Conservation (phyloP, 768 basidiomycete species). For the Hygrophoropsis aurantiaca region DNA sequence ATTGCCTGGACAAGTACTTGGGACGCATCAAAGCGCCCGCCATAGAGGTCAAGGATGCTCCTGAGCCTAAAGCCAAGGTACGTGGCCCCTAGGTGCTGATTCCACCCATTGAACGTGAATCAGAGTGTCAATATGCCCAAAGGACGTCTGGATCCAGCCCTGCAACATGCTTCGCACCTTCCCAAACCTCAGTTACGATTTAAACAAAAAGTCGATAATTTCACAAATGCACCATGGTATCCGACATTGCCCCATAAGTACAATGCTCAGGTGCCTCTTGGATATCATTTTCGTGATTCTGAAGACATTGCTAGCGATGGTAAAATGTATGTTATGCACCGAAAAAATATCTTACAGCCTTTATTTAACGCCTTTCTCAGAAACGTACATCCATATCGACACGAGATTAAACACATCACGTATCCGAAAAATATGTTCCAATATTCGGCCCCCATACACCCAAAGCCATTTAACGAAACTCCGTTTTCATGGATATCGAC, state of each 20-base stretch:
- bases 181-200: constrained; percentile 84
- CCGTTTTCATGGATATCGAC: constrained; percentile 75
- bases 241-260: constrained; percentile 75
- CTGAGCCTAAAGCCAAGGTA: constrained; percentile 33
- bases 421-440: constrained; percentile 73
- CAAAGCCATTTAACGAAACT: constrained; percentile 61
- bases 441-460: constrained; percentile 47
- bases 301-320: constrained; percentile 24
- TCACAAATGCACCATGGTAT: constrained; percentile 56
- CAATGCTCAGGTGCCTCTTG: constrained; percentile 82
- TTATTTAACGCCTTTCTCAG: too few species aligned
- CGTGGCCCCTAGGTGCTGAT: constrained; percentile 2
- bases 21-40: constrained; percentile 69
- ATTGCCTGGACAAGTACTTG: constrained; percentile 73
- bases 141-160: constrained; percentile 53
- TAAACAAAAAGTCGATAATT: constrained; percentile 57
- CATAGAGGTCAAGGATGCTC: constrained; percentile 52
- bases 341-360: too few species aligned
- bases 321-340: constrained; percentile 28
- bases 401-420: constrained; percentile 74
- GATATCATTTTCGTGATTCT: constrained; percentile 47
- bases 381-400: constrained; percentile 74
- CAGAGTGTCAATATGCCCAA: constrained; percentile 35
- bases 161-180: constrained; percentile 75
- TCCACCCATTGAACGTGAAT: constrained; percentile 9